Evolutionary conservation across 1,284 basidiomycete species (phyloP).

Genomic region (Sporisorium scitamineum): DNA sequence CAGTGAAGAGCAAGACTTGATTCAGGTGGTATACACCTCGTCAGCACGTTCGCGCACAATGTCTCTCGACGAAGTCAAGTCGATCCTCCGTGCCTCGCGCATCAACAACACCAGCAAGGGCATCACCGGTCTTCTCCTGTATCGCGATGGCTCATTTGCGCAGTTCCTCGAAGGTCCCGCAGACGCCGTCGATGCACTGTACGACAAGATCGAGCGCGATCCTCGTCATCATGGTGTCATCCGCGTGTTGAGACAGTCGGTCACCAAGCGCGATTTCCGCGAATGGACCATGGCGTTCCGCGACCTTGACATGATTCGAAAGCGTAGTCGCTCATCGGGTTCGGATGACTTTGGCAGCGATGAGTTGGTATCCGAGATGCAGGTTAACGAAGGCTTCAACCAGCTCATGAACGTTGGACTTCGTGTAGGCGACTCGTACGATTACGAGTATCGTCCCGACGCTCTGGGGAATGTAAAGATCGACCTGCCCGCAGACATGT

Average conservation of each 20-base stretch:
- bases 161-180: conserved; percentile 53
- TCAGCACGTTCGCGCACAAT: conserved; percentile 37
- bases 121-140: conserved; percentile 48
- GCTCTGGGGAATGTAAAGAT: conserved; percentile 32
- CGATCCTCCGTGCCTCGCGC: conserved; percentile 37
- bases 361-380: conserved; percentile 21
- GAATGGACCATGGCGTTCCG: conserved; percentile 56
- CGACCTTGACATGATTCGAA: conserved; percentile 43
- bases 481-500: conserved; percentile 42
- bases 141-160: conserved; percentile 50
- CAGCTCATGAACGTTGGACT: conserved; percentile 50
- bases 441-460: conserved; percentile 41
- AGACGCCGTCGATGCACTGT: conserved; percentile 32
- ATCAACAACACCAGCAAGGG: conserved; percentile 31
- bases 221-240: conserved; percentile 45
- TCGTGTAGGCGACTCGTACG: conserved; percentile 26
- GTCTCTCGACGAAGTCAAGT: conserved; percentile 23
- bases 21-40: conserved; percentile 54
- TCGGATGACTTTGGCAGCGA: neutral
- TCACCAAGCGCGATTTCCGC: conserved; percentile 41
- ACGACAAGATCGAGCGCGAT: conserved; percentile 41
- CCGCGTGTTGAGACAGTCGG: conserved; percentile 25
- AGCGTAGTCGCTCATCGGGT: neutral
- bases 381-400: conserved; percentile 37
- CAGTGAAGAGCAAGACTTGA: conserved; percentile 23